A percentile compares a stretch with the other conserved stretches of the same genome.
Evolutionary conservation across 768 basidiomycete genomes (phyloP).

Genomic region (Steccherinum ochraceum): DNA sequence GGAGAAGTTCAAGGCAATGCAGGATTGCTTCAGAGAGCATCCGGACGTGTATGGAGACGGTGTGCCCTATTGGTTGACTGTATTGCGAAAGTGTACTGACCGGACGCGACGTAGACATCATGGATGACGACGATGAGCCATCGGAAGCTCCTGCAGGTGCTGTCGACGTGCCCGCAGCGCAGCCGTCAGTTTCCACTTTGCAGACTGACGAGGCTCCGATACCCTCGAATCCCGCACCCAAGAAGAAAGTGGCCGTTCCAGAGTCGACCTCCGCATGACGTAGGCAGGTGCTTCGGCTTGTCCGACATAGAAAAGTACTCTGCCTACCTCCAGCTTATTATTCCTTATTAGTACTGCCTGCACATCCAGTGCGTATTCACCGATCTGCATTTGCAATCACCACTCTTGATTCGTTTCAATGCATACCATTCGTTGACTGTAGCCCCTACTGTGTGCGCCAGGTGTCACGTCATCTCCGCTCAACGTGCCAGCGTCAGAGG

Average conservation of each 20-base stretch:
- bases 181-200: not conserved
- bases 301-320: not conserved
- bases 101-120: slow-evolving; percentile 50
- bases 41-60: slow-evolving; percentile 96
- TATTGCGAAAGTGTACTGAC: not conserved
- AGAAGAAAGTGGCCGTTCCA: not conserved
- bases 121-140: slow-evolving; percentile 53
- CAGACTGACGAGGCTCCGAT: not conserved
- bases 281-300: not conserved
- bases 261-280: not conserved
- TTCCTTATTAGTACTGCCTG: not conserved
- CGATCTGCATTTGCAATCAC: not conserved
- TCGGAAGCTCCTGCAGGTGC: slow-evolving; percentile 14
- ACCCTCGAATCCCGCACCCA: not conserved
- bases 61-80: too few species aligned
- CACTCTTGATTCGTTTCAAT: too few species aligned
- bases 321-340: not conserved
- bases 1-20: slow-evolving; percentile 97
- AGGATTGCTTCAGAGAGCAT: slow-evolving; percentile 93
- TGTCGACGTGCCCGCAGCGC: not conserved
- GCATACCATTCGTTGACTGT: too few species aligned
- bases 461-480: too few species aligned
- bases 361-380: not conserved
- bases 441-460: too few species aligned
- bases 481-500: too few species aligned